Percentiles rank a stretch among this genome's conserved stretches.
Evolutionary conservation across 2,329 filamentous ascomycete genomes (phyloP).

Genomic region (Curvularia sp.): DNA sequence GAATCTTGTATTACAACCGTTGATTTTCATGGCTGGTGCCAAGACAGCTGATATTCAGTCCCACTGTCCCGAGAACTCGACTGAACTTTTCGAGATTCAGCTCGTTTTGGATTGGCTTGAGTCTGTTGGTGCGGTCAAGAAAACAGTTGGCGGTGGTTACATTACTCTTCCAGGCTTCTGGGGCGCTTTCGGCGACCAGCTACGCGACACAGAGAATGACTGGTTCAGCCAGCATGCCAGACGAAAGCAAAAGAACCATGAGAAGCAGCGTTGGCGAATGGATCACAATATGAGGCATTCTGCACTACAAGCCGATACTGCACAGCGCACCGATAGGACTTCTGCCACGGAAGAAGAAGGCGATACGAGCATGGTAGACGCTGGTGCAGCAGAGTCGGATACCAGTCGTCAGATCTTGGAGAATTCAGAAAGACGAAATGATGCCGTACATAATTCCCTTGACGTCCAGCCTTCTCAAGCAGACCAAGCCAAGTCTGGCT

Average conservation of each 20-base stretch:
- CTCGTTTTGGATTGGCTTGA: conserved; percentile 43
- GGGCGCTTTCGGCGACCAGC: conserved; percentile 44
- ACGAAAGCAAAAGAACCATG: conserved; percentile 29
- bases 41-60: conserved; percentile 61
- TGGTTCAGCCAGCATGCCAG: conserved; percentile 43
- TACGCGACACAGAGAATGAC: conserved; percentile 38
- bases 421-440: conserved; percentile 32
- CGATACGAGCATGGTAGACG: not conserved
- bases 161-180: conserved; percentile 34
- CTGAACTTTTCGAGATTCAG: conserved; percentile 44
- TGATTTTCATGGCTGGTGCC: conserved; percentile 68
- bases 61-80: conserved; percentile 35
- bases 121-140: conserved; percentile 32
- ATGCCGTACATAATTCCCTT: conserved; percentile 24
- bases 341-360: not conserved
- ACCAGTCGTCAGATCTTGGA: conserved; percentile 23
- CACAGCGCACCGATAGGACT: not conserved
- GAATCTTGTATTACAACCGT: conserved; percentile 66
- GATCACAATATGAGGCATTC: conserved; percentile 31
- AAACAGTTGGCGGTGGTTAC: conserved; percentile 30
- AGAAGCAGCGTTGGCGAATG: conserved; percentile 34
- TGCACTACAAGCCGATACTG: conserved; percentile 14
- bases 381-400: conserved; percentile 2
- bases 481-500: not conserved
- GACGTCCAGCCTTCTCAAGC: conserved; percentile 2